Base-by-base conservation (phyloP, 306 rosid species). In the Cucurbita ficifolia region DNA sequence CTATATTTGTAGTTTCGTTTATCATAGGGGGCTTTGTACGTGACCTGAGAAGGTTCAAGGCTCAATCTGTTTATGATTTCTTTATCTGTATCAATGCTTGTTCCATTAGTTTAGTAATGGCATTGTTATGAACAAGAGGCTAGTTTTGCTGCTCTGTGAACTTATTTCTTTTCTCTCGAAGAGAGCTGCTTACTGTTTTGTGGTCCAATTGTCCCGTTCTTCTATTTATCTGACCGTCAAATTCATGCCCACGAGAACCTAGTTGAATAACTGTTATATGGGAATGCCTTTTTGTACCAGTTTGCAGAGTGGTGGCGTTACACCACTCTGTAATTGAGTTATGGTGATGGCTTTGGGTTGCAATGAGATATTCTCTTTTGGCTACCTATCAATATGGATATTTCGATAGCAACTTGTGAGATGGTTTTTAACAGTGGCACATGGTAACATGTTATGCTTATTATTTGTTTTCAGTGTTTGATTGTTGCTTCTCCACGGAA, bases 401-500 rank as follows among this genome's bases (percentile, higher is more conserved):
- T 69, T 43, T 13, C 46, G 73, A 24, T 46, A 46, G 22, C 56
- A 49, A 70, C 24, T 70, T 33, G 74, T 29, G 29, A 49, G 45
- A 70, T 16, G 55, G 9, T 50, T 70, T 70, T 70, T 24, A 50
- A 43, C 16, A 46, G 74, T 49, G 59, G 74, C 24, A 14, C 7
- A 42, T 33, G 58, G 45, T 29, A 48, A 49, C 40, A 33, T 49
- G 50, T 70, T 33, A 58, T 9, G 61, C 13, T 69, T 65, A 43
- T 19, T 21, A 21, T 42, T 65, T 65, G 60, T 72, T 78, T 81
- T 61, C 85, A 95, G 99, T 95, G 83, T 95, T 95, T 78, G 97
- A 95, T 78, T 95, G 97, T 77, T 95, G 99, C 87, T 95, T 95
- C 92, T 95, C 99, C 78, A 75, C 96, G 72, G 96, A 91, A 49